Conservation (phyloP, 306 rosid genomes). For the Arachis hypogaea region DNA sequence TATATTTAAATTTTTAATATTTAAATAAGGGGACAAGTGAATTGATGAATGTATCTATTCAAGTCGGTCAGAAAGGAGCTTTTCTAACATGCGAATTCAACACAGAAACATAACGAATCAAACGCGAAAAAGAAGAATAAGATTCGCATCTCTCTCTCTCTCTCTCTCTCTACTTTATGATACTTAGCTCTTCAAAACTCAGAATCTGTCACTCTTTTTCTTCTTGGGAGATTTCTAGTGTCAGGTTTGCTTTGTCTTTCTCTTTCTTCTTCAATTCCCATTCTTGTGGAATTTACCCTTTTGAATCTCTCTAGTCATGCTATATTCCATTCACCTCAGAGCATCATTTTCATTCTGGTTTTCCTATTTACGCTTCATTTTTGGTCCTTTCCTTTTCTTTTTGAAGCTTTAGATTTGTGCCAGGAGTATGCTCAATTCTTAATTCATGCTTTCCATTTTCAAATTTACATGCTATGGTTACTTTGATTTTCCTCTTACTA, state of each 20-base stretch:
- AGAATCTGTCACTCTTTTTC: not conserved
- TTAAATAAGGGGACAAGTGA: no score
- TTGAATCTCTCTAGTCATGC: slow-evolving; percentile 3
- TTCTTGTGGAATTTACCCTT: not conserved
- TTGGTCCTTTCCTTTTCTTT: not conserved
- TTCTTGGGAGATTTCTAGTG: slow-evolving; percentile 29
- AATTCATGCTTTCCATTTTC: slow-evolving; percentile 6
- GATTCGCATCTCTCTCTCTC: slow-evolving; percentile 41
- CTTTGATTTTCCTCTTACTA: slow-evolving; percentile 19
- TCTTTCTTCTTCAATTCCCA: not conserved
- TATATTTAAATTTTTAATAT: no score
- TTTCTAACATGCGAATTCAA: not conserved
- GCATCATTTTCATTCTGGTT: slow-evolving; percentile 14
- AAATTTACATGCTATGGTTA: slow-evolving; percentile 30
- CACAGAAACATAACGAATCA: slow-evolving; percentile 5
- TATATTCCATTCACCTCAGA: not conserved
- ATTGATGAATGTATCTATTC: no score
- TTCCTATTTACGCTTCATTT: not conserved
- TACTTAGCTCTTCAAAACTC: slow-evolving; percentile 1
- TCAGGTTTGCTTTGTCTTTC: slow-evolving; percentile 12
- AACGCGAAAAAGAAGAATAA: not conserved
- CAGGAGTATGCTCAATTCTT: slow-evolving; percentile 23
- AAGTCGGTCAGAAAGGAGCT: no score
- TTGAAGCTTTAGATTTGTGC: not conserved
- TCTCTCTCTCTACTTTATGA: not conserved